phyloP scores from a whole-genome alignment of 2,329 filamentous ascomycete species.

The Apiospora phragmitis region DNA sequence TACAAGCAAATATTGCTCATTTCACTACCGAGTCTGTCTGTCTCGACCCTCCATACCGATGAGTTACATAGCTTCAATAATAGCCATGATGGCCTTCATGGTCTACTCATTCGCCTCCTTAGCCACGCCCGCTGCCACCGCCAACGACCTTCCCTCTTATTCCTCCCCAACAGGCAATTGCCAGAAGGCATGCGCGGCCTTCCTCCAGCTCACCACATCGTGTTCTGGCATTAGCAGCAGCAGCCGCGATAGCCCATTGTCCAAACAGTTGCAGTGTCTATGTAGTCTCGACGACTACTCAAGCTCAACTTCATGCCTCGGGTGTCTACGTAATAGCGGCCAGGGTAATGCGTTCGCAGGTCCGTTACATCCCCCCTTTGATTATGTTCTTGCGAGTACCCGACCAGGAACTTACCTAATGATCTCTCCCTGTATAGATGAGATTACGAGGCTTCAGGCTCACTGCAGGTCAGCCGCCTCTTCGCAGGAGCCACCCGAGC shows the following conservation, averaged over 20 bases:
- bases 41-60: neutral
- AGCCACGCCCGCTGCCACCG: neutral
- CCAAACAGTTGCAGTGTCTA: neutral
- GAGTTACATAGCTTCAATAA: neutral
- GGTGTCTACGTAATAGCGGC: neutral
- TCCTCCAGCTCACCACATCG: neutral
- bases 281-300: neutral
- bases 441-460: neutral
- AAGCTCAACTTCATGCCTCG: neutral
- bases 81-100: neutral
- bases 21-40: fast-evolving
- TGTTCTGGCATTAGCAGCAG: neutral
- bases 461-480: neutral
- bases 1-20: neutral
- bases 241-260: neutral
- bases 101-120: neutral
- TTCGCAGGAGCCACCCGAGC: neutral
- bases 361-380: neutral
- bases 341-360: neutral
- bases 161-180: neutral
- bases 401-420: neutral
- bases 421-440: neutral
- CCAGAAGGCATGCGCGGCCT: neutral
- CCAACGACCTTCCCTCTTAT: neutral
- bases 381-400: neutral